These are phyloP conservation scores for Pythium aristosporum DNA, from an alignment of 352 stramenopile species.

Conservation along the genomic window DNA sequence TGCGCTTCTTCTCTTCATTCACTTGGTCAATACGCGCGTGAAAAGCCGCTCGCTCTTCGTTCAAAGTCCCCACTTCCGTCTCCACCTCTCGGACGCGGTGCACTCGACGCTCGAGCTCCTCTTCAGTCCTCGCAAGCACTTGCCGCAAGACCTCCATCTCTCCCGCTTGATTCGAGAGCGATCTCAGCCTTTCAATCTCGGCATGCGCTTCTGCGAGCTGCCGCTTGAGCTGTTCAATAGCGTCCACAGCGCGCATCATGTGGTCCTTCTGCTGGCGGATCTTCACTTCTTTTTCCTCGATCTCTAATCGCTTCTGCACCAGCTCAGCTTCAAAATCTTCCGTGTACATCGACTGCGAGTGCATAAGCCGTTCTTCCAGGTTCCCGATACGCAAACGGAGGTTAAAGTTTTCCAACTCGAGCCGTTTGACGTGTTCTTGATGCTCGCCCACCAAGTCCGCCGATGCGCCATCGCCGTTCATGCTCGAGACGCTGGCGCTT, in stretches of 20 bases:
- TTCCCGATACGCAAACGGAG: conserved; percentile 63
- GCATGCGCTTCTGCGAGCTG: conserved; percentile 21
- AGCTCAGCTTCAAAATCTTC: conserved; percentile 69
- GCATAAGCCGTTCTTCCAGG: conserved; percentile 64
- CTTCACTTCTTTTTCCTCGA: conserved; percentile 32
- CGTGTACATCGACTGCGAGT: conserved; percentile 40
- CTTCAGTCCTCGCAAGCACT: conserved; percentile 35
- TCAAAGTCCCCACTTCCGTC: conserved; percentile 32
- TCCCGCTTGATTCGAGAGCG: conserved; percentile 27
- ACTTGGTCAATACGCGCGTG: conserved; percentile 40
- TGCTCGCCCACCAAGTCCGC: conserved; percentile 48
- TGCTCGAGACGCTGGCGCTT: conserved; percentile 11
- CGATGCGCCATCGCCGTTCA: conserved; percentile 11
- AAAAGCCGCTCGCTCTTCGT: conserved; percentile 30
- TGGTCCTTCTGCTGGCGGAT: conserved; percentile 23
- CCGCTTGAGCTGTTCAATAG: conserved; percentile 53
- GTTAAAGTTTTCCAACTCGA: conserved; percentile 79
- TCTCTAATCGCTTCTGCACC: conserved; percentile 51
- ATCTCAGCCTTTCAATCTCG: conserved; percentile 29
- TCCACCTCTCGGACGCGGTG: conserved; percentile 41
- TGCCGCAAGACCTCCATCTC: conserved; percentile 37
- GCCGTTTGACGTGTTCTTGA: conserved; percentile 52
- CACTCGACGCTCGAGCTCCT: conserved; percentile 33
- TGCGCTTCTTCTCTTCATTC: conserved; percentile 23
- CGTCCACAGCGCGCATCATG: conserved; percentile 49